Base-by-base conservation (phyloP, 495 filamentous ascomycete species). In the Delitschia confertaspora region DNA sequence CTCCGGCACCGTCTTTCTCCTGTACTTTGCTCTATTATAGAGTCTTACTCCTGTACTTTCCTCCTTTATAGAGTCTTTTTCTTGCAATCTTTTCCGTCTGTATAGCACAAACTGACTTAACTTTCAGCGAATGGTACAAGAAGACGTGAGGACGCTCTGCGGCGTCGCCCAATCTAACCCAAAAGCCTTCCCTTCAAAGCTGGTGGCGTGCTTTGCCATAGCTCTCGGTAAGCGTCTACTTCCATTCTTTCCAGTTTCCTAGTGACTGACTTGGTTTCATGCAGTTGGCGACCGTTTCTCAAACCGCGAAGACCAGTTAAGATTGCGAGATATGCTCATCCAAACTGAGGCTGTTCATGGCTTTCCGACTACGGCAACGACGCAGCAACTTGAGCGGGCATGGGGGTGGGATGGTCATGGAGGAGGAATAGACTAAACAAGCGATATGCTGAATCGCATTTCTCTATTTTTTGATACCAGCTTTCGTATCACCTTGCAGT, bases 261-360 rank as follows among this genome's bases (percentile, higher is more conserved):
- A 43, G 21, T 22, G 17, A 17, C 14, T 26, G 18, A 7, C 3
- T 33, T 45, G 14, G 38, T 18, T 6, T 34, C 4, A 3, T 16
- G 11, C 31, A 51, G 42, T 53, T 18, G 49, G 49, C 16, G 49
- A 53, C 38, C 49, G 49, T 7, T 53, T 53, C 38, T 43, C 37
- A 13, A 19, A 30, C 17, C 44, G 38, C 11, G 26, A 37, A 23
- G 49, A 53, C 21, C 49, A 53, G 30, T 9, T 38, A 21, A 25
- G 31, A 3, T 33, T 53, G 2, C 43, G 34, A 11, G 42, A 47
- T 8, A 26, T 53, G 19, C 22, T 41, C 1, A 18, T 42, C 13
- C 6, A 24, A 8, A 42, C 37, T 26, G 49, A 53, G 30, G 20
- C 16, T 0, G 21, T 13, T 2, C 49, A 53, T 44, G 49, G 49